Conservation (phyloP, 306 rosid species). For the apple (Malus domestica) region ASM211411v1 NC_041790.1:34707501-34708000, state of each 20-base stretch:
- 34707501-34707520: constrained; percentile 33
- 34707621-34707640: constrained; percentile 29
- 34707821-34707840: constrained; percentile 27
- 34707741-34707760: constrained; percentile 24
- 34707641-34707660: constrained; percentile 49
- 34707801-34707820: constrained; percentile 32
- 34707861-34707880: constrained; percentile 34
- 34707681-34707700: constrained; percentile 39
- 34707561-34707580: constrained; percentile 8
- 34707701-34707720: constrained; percentile 45
- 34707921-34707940: constrained; percentile 57
- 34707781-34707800: constrained; percentile 30
- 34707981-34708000: constrained; percentile 54
- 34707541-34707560: constrained; percentile 9
- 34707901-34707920: constrained; percentile 39
- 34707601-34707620: constrained; percentile 37
- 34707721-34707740: constrained; percentile 38
- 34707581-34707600: constrained; percentile 51
- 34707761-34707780: constrained; percentile 23
- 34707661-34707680: constrained; percentile 27
- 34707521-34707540: constrained; percentile 39
- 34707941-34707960: constrained; percentile 87
- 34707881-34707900: constrained; percentile 39
- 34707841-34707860: constrained; percentile 24
- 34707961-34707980: constrained; percentile 89